phyloP scores from a whole-genome alignment of 306 rosid genomes.

The Ceratonia siliqua region DNA sequence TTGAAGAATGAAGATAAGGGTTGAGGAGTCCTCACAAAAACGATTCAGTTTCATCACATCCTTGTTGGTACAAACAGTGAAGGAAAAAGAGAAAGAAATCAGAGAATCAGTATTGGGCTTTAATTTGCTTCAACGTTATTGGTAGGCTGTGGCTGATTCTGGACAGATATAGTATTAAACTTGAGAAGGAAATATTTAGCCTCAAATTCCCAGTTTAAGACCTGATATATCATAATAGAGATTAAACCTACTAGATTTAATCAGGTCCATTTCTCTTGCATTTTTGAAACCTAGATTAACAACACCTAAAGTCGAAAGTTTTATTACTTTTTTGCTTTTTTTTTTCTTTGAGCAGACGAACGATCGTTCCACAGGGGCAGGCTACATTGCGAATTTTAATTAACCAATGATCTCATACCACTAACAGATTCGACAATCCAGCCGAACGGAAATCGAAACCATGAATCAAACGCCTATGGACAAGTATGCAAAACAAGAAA shows the following conservation, averaged over 20 bases:
- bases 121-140: too few species aligned
- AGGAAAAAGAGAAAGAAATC: neutral
- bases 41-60: neutral
- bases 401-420: neutral
- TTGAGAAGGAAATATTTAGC: neutral
- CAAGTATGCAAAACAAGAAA: neutral
- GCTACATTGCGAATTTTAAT: slow-evolving; percentile 32
- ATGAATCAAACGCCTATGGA: neutral
- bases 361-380: neutral
- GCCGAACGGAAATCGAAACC: slow-evolving; percentile 20
- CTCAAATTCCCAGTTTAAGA: neutral
- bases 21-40: too few species aligned
- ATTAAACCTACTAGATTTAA: neutral
- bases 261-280: neutral
- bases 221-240: neutral
- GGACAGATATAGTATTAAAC: too few species aligned
- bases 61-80: neutral
- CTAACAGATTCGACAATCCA: neutral
- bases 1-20: too few species aligned
- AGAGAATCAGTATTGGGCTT: neutral
- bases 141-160: neutral
- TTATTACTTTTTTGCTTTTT: neutral
- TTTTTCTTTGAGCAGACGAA: neutral
- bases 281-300: too few species aligned
- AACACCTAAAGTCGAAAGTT: neutral